These are phyloP conservation scores for Candida oleophila DNA, from an alignment of 805 yeast species.

Conservation along the genomic window DNA sequence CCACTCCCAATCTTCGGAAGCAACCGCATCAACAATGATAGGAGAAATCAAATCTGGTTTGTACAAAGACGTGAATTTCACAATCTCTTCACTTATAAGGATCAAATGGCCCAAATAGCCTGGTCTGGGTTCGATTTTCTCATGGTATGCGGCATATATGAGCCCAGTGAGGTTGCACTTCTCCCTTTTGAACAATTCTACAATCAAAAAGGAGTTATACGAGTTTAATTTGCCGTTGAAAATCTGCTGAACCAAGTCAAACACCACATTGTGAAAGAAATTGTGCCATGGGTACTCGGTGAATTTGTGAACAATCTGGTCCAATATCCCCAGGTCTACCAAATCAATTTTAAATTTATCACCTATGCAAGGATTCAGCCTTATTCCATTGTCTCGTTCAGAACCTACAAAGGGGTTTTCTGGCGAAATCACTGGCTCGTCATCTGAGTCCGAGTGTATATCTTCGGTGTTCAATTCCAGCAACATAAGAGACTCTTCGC, in stretches of 20 bases:
- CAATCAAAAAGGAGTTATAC: constrained; percentile 59
- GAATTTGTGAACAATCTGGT: constrained; percentile 69
- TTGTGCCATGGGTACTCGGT: constrained; percentile 94
- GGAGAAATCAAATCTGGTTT: constrained; percentile 60
- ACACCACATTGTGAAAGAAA: constrained; percentile 94
- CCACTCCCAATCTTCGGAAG: constrained; percentile 51
- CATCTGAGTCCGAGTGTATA: constrained; percentile 31
- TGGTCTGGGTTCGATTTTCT: constrained; percentile 53
- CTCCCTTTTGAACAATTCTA: constrained; percentile 22
- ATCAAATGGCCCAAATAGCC: constrained; percentile 99
- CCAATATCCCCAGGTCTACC: constrained; percentile 68
- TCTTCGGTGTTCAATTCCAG: not conserved
- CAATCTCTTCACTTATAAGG: constrained; percentile 91
- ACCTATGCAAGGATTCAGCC: constrained; percentile 74
- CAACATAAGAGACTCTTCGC: constrained; percentile 12
- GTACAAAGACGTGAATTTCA: constrained; percentile 71
- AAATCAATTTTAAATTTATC: constrained; percentile 82
- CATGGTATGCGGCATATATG: constrained; percentile 25
- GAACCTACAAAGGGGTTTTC: constrained; percentile 43
- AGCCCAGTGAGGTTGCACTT: constrained; percentile 24
- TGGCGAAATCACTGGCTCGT: constrained; percentile 43
- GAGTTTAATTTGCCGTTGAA: constrained; percentile 90
- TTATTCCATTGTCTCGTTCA: constrained; percentile 28
- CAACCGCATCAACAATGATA: constrained; percentile 46
- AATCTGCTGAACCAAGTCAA: constrained; percentile 93